Evolutionary conservation across 208 protist genomes (phyloP).

Genomic region (Trypanosoma theileri): DNA sequence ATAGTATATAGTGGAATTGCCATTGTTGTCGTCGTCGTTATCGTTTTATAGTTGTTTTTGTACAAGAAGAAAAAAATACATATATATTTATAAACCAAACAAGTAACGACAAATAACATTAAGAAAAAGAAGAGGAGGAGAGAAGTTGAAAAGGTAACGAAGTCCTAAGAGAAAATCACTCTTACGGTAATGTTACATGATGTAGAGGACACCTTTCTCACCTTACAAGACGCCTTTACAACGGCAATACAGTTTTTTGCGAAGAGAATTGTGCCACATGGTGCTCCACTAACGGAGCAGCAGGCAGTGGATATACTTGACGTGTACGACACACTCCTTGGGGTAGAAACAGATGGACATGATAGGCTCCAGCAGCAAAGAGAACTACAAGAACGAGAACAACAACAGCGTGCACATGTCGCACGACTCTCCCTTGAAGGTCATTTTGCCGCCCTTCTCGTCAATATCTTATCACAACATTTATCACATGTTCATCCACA

Average conservation of each 20-base stretch:
- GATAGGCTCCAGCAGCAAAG: too few relatives aligned
- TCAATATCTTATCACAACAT: conserved; percentile 5
- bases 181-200: conserved; percentile 1
- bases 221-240: conserved; percentile 13
- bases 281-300: conserved; percentile 24
- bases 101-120: too few relatives aligned
- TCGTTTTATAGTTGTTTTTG: too few relatives aligned
- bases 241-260: conserved; percentile 21
- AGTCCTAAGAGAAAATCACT: not conserved
- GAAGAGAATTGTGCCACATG: conserved; percentile 5
- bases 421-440: conserved; percentile 8
- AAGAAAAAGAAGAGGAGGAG: not conserved
- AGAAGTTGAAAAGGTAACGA: not conserved
- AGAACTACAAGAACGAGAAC: not conserved
- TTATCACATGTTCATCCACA: conserved; percentile 19
- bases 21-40: too few relatives aligned
- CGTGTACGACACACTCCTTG: conserved; percentile 23
- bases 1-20: too few relatives aligned
- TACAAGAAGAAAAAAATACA: too few relatives aligned
- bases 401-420: not conserved
- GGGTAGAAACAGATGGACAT: not conserved
- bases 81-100: too few relatives aligned
- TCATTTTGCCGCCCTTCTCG: conserved; percentile 15
- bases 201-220: conserved; percentile 22
- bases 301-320: conserved; percentile 26